Conservation (phyloP, 345 rosid species). For the Psidium guajava region DNA sequence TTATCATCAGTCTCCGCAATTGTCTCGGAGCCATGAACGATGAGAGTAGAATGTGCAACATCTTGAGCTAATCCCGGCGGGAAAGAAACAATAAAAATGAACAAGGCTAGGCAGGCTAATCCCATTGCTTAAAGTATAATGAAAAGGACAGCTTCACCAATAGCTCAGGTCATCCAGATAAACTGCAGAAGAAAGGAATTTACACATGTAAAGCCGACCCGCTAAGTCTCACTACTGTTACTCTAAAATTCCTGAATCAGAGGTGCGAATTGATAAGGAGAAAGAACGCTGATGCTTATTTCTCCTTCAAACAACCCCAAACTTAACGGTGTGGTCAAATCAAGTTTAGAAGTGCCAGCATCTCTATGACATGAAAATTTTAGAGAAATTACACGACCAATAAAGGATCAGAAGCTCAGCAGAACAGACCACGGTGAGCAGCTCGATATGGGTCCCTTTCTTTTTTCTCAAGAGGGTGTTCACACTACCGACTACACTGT, state of each 20-base stretch:
- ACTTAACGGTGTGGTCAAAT: not conserved
- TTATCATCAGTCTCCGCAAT: slow-evolving; percentile 63
- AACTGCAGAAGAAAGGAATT: not conserved
- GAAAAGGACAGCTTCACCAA: not conserved
- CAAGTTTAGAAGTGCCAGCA: not conserved
- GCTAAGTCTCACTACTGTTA: not conserved
- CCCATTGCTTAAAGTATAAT: slow-evolving; percentile 29
- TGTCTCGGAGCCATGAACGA: slow-evolving; percentile 38
- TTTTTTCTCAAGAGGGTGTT: not conserved
- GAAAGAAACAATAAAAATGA: slow-evolving; percentile 27
- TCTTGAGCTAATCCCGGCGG: slow-evolving; percentile 39
- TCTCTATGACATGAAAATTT: not conserved
- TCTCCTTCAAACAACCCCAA: not conserved
- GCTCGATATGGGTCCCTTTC: not conserved
- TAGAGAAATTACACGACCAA: not conserved
- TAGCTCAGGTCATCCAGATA: not conserved
- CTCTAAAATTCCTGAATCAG: not conserved
- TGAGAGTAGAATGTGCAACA: slow-evolving; percentile 23
- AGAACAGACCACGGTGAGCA: not conserved
- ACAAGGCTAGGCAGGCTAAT: slow-evolving; percentile 10
- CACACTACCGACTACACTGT: not conserved
- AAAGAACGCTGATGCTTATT: not conserved
- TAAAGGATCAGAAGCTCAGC: not conserved
- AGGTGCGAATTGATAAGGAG: not conserved
- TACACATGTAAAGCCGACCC: not conserved